These are phyloP conservation scores for Glutinoglossum americanum DNA, from an alignment of 495 filamentous ascomycete genomes.

Conservation along the genomic window DNA sequence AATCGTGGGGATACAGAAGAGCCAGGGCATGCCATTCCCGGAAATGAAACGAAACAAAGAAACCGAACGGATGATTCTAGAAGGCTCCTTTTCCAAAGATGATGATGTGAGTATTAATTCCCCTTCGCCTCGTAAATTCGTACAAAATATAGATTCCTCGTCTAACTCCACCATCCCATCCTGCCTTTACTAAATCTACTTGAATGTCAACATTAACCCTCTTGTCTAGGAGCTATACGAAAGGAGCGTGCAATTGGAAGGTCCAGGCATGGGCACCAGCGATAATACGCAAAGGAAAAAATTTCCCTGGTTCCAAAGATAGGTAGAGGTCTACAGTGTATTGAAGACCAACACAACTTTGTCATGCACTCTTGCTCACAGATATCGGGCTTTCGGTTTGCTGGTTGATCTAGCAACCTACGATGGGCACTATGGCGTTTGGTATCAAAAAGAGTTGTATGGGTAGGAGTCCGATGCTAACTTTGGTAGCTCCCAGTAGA, in stretches of 20 bases:
- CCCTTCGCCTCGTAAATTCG: no score
- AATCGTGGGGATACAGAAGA: conserved; percentile 70
- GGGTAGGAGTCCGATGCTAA: neutral
- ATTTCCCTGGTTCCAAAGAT: conserved; percentile 34
- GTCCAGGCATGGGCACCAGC: conserved; percentile 13
- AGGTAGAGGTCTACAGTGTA: neutral
- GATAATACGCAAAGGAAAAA: conserved; percentile 27
- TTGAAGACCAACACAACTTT: neutral
- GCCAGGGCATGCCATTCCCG: conserved; percentile 67
- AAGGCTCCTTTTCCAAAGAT: conserved; percentile 33
- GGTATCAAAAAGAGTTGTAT: neutral
- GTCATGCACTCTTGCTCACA: neutral
- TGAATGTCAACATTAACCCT: neutral
- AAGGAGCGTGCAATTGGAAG: conserved; percentile 33
- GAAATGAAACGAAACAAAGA: conserved; percentile 42
- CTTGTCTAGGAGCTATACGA: conserved; percentile 35
- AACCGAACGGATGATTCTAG: conserved; percentile 48
- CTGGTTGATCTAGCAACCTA: neutral
- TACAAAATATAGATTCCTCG: no score
- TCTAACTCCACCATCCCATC: neutral
- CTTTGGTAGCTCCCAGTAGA: neutral
- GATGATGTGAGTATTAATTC: conserved; percentile 32
- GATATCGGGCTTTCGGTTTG: neutral
- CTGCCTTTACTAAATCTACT: neutral
- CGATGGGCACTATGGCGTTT: neutral